Evolutionary conservation across 257 asterid genomes (phyloP), one percentile per base, ranked within the genome.

Genomic region (Nicotiana knightiana): DNA sequence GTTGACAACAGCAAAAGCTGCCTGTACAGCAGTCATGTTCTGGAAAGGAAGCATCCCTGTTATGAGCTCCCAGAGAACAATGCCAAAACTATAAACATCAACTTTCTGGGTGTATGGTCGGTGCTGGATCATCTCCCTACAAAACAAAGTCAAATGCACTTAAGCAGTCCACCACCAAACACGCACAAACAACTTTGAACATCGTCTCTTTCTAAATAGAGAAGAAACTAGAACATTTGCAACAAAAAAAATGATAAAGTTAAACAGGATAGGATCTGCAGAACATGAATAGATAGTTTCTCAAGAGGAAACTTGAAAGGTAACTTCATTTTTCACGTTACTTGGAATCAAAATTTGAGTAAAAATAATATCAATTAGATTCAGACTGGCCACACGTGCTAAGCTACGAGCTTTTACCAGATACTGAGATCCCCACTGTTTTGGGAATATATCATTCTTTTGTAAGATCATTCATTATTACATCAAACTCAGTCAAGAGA

Each of bases 71-170:
- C 98, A 96, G 80, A 96, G 94, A 39, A 96, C 99, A 26, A 96
- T 94, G 78, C 99, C 99, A 62, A 96, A 96, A 89, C 99, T 96
- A 76, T 96, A 96, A 51, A 96, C 97, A 65, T 96, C 99, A 3
- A 96, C 98, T 88, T 96, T 96, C 80, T 96, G 99, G 39, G 97
- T 94, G 77, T 96, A 96, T n/a, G 95, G 91, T 91, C 99, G 88
- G 61, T 96, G 99, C 90, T 96, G 99, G 87, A 96, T 96, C 98
- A 96, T 96, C 86, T 96, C 99, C 85, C 99, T 96, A 94, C 86
- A 89, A 81, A 83, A 81, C 82, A 75, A 64, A 82, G 55, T 9
- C 76, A 43, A 83, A 77, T 57, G 53, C 73, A 59, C 51, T 78
- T 73, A 68, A 82, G 84, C 17, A 17, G 80, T 15, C 13, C 46